Conservation (phyloP, 2,329 filamentous ascomycete species). For the Leptographium radiaticola region DNA sequence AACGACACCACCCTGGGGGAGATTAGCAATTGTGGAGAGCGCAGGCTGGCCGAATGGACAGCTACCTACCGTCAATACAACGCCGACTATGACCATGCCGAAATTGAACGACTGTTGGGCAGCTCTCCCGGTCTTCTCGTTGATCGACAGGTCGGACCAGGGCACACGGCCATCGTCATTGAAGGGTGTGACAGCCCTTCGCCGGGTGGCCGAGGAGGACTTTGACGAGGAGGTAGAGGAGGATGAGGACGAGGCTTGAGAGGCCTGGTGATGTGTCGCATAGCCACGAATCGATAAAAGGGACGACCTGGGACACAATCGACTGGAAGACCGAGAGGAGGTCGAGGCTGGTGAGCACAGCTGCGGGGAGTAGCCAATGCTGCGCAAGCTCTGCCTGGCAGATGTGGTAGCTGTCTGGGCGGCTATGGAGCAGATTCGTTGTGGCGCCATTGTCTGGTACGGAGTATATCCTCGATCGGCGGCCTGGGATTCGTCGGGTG, state of each 20-base stretch:
- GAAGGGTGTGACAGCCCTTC: constrained; percentile 65
- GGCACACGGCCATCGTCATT: constrained; percentile 74
- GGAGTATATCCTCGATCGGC: background rate
- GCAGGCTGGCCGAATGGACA: background rate
- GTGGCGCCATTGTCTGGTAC: background rate
- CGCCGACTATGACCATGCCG: constrained; percentile 59
- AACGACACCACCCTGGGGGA: constrained; percentile 53
- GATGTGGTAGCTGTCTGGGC: background rate
- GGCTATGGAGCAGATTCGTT: background rate
- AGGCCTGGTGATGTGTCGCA: constrained; percentile 42
- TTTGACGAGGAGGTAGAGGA: constrained; percentile 12
- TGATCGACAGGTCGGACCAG: constrained; percentile 62
- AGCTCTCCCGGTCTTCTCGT: constrained; percentile 71
- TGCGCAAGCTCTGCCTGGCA: background rate
- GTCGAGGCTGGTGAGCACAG: constrained; percentile 1
- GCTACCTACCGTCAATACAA: constrained; percentile 56
- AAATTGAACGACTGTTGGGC: constrained; percentile 90
- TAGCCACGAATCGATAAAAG: constrained; percentile 26
- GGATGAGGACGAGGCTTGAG: background rate
- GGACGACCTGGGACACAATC: background rate
- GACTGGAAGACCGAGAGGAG: constrained; percentile 11
- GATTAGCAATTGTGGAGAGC: background rate
- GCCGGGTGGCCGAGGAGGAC: constrained; percentile 30
- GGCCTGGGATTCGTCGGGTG: background rate
- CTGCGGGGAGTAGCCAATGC: background rate